Base-by-base conservation (phyloP, 2,329 filamentous ascomycete species). In the Monosporascus ibericus region DNA sequence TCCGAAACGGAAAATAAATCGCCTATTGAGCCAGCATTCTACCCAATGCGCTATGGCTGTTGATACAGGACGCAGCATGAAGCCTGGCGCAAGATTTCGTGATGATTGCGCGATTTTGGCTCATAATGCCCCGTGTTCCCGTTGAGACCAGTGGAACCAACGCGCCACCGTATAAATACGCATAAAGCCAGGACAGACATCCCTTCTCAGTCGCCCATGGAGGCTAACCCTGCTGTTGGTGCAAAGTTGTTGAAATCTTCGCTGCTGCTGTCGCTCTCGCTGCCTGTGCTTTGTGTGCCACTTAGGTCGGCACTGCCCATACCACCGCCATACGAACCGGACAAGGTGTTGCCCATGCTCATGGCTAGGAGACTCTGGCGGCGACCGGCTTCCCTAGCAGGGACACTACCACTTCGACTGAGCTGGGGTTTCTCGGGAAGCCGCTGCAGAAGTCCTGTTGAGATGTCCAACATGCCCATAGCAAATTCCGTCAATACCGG, bases 381-480 rank as follows among this genome's bases (percentile, higher is more conserved):
- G 51, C 71, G 58, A 15, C 67, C 65, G 0, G 61, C 54, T 57
- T 71, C 74, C 46, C 82, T 72, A 48, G 82, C 78, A 11, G 69
- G 73, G 7, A 72, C 67, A 59, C 79, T 82, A 3, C 70, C 75
- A 37, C 71, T 77, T 44, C 80, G 74, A 62, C 80, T 84, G 61
- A 89, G 77, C 24, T 78, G 78, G 8, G 86, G 86, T 68, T 90
- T 90, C 64, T 86, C 84, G 0, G 86, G 86, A 18, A 89, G 75
- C 59, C 84, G 80, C 65, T 86, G 86, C 24, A 88, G 75, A 54
- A 90, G 67, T 0, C 83, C 83, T 0, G 84, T 86, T 20, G 82
- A 86, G 50, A 86, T 86, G 63, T 90, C 87, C 44, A 91, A 72
- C 77, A 88, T 89, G 3, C 85, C 85, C 74, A 90, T 85, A n/a